phyloP scores from a whole-genome alignment of 352 stramenopile species.

The Elongisporangium undulatum region DNA sequence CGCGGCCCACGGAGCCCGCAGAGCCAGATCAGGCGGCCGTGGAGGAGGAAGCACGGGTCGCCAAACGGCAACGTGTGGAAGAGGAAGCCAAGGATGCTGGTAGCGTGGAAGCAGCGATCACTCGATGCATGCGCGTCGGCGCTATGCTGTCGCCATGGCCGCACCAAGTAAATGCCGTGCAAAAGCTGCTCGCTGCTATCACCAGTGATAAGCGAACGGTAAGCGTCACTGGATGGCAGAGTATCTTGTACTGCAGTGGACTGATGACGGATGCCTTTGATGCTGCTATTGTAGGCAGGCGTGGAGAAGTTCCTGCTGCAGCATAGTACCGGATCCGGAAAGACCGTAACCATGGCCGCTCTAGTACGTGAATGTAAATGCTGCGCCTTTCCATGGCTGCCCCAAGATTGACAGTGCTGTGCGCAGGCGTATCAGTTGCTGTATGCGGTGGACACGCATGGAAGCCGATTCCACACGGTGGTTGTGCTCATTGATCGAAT shows the following conservation, averaged over 20 bases:
- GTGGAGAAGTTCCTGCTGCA: conserved; percentile 60
- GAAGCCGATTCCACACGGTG: conserved; percentile 64
- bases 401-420: background rate
- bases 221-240: background rate
- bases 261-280: background rate
- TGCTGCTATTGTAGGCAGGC: conserved; percentile 1
- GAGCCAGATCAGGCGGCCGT: background rate
- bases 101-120: conserved; percentile 21
- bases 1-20: conserved; percentile 20
- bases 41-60: background rate
- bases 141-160: conserved; percentile 56
- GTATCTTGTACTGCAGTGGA: background rate
- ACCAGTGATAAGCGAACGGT: conserved; percentile 5
- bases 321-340: conserved; percentile 80
- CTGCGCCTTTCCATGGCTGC: background rate
- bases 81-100: background rate
- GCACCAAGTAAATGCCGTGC: conserved; percentile 58
- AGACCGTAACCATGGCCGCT: conserved; percentile 75
- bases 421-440: conserved; percentile 60
- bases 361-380: conserved; percentile 18
- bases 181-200: conserved; percentile 46
- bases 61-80: conserved; percentile 15
- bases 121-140: conserved; percentile 56
- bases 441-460: conserved; percentile 33
- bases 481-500: conserved; percentile 77